Evolutionary conservation across 257 asterid species (phyloP), one percentile per base, ranked within the genome.

Genomic region (Lithospermum erythrorhizon): DNA sequence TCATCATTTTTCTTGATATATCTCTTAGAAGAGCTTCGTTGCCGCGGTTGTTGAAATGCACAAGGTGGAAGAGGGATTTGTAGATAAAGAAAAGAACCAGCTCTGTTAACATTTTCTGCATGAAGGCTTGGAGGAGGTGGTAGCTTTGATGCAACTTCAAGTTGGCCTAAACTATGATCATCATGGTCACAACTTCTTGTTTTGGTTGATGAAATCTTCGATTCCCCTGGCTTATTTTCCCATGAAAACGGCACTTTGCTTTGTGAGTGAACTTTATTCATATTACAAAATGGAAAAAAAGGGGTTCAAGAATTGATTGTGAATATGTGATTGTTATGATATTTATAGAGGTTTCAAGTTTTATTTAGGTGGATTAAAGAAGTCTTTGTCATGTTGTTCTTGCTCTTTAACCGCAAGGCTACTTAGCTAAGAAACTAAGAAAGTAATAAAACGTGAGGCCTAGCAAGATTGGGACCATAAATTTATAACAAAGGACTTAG

Each of bases 181-280:
- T 2, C 16, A 68, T 2, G 58, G 30, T 20, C 29, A 63, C 19
- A 64, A 15, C n/a, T n/a, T n/a, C n/a, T n/a, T n/a, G 21, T 19
- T 10, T 18, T 9, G 10, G 67, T 22, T 6, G 61, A 61, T 6
- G 53, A 29, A 6, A 17, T 63, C 82, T 84, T 83, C 66, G 87
- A 73, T 0, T 71, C 67, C 10, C 86, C 89, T 9, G 94, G 86
- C 71, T 75, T 72, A 75, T 82, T 73, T 67, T 81, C 91, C 93
- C 94, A 82, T 3, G 91, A 78, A 75, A 83, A 87, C 48, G 91
- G 83, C 47, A 83, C 68, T 18, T 74, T 76, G 55, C 83, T 76
- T 67, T 82, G 82, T 17, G 90, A 83, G 53, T 75, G 82, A 76
- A 80, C 74, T 23, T 73, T 75, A 57, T 29, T 75, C 66, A 37